Evolutionary conservation across 495 filamentous ascomycete species (phyloP).

Genomic region (Aspergillus cristatus): DNA sequence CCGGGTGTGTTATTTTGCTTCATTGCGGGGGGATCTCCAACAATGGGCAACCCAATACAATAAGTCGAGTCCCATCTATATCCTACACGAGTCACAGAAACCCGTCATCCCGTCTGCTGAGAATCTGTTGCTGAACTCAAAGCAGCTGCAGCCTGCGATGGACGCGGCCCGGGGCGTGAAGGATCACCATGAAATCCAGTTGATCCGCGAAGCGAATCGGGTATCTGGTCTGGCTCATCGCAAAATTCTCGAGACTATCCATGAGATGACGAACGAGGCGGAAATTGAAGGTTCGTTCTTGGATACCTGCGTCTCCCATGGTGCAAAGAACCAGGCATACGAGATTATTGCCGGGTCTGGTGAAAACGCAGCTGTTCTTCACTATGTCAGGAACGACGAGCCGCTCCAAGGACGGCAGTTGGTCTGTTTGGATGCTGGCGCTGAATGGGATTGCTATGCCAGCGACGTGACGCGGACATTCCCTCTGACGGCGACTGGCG

Average conservation of each 20-base stretch:
- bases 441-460: conserved; percentile 83
- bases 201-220: conserved; percentile 69
- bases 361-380: conserved; percentile 68
- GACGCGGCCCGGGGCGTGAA: conserved; percentile 69
- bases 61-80: conserved; percentile 22
- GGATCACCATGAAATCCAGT: conserved; percentile 64
- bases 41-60: conserved; percentile 52
- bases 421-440: conserved; percentile 75
- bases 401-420: conserved; percentile 56
- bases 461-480: conserved; percentile 84
- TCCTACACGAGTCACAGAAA: conserved; percentile 29
- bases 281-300: conserved; percentile 72
- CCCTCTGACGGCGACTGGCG: conserved; percentile 51
- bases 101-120: conserved; percentile 38
- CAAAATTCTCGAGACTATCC: conserved; percentile 51
- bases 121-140: conserved; percentile 35
- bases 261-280: conserved; percentile 61
- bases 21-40: conserved; percentile 53
- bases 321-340: conserved; percentile 74
- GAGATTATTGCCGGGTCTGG: conserved; percentile 77
- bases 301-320: conserved; percentile 56
- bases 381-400: conserved; percentile 74
- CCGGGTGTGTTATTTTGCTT: conserved; percentile 52
- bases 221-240: conserved; percentile 68
- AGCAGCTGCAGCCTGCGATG: conserved; percentile 54